Conservation (phyloP, 208 protist genomes). For the Porcisia hertigi region DNA sequence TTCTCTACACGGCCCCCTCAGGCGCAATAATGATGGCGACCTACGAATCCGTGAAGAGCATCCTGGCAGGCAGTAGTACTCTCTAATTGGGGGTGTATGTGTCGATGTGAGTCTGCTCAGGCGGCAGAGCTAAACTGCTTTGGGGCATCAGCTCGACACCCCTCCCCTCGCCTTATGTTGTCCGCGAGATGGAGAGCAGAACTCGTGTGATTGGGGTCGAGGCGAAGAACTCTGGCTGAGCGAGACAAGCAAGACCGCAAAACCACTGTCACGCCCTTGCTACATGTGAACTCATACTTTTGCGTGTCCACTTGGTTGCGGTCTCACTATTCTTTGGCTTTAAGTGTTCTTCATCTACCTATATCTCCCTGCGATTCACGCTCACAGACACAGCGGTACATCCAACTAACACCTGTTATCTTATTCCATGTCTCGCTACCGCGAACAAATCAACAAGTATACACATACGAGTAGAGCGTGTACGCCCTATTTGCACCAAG, state of each 20-base stretch:
- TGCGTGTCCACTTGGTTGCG: not conserved
- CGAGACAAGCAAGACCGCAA: no score
- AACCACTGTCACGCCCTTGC: not conserved
- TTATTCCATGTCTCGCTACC: not conserved
- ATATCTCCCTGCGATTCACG: not conserved
- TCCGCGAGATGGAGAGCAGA: no score
- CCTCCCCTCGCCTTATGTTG: not conserved
- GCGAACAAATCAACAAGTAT: not conserved
- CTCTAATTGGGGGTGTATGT: not conserved
- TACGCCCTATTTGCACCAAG: not conserved
- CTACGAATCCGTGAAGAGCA: conserved; percentile 89
- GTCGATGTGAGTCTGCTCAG: not conserved
- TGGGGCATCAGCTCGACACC: not conserved
- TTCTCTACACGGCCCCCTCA: conserved; percentile 88
- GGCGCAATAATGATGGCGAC: conserved; percentile 93
- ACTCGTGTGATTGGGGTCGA: not conserved
- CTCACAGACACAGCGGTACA: not conserved
- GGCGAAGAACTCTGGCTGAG: not conserved
- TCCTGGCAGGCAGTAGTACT: conserved; percentile 20
- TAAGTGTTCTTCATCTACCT: not conserved
- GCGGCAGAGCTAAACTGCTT: no score
- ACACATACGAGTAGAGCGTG: not conserved
- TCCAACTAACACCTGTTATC: not conserved
- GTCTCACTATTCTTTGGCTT: not conserved
- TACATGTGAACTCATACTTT: no score